Percentiles rank a stretch among this genome's conserved stretches.
Conservation (phyloP, 108 stramenopile genomes). For the Pinguiococcus pyrenoidosus region DNA sequence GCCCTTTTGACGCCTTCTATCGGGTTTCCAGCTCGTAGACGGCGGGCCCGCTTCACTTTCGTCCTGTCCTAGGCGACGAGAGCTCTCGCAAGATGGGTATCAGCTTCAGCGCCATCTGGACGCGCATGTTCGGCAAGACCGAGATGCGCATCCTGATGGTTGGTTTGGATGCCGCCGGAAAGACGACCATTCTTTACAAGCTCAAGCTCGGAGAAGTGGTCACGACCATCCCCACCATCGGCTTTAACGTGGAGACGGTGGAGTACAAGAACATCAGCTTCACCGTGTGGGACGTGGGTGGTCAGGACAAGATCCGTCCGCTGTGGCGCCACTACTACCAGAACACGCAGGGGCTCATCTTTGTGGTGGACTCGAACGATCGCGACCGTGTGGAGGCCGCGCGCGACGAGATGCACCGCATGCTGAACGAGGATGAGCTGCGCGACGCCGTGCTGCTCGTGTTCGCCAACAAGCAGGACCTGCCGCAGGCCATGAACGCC, state of each 20-base stretch:
- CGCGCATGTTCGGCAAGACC: slow-evolving; percentile 60
- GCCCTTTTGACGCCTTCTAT: too few relatives aligned
- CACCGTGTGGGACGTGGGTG: slow-evolving; percentile 94
- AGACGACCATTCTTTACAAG: slow-evolving; percentile 99
- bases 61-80: neutral
- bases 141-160: slow-evolving; percentile 99
- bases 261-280: slow-evolving; percentile 77
- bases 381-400: slow-evolving; percentile 88
- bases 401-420: slow-evolving; percentile 82
- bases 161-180: slow-evolving; percentile 99
- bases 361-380: slow-evolving; percentile 94
- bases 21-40: too few relatives aligned
- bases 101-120: slow-evolving; percentile 40
- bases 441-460: slow-evolving; percentile 81
- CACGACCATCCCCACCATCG: slow-evolving; percentile 97
- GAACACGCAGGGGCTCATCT: slow-evolving; percentile 92
- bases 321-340: slow-evolving; percentile 99
- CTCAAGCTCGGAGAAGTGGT: slow-evolving; percentile 95
- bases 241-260: slow-evolving; percentile 59
- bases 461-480: slow-evolving; percentile 95
- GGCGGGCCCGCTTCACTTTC: too few relatives aligned
- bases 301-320: slow-evolving; percentile 94
- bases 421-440: slow-evolving; percentile 90
- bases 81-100: slow-evolving; percentile 45
- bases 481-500: slow-evolving; percentile 86